These are phyloP conservation scores for Arachnomyces sp. DNA, from an alignment of 2,329 filamentous ascomycete species.

Conservation along the genomic window DNA sequence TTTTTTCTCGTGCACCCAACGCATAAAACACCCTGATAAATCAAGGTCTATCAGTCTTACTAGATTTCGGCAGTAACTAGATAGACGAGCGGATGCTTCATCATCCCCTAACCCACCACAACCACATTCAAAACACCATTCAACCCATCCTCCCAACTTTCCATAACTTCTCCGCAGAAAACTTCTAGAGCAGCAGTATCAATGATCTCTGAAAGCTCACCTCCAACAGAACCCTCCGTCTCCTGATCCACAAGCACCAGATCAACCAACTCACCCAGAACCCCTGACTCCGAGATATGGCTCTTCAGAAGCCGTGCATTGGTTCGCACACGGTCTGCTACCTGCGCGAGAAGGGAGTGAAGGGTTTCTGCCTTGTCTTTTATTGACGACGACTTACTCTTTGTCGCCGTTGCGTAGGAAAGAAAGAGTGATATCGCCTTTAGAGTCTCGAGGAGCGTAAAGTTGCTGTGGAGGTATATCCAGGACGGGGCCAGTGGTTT, in stretches of 20 bases:
- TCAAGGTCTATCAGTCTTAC: too few species aligned
- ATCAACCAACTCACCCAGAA: slow-evolving; percentile 36
- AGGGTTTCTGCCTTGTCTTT: slow-evolving; percentile 28
- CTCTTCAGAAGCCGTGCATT: slow-evolving; percentile 31
- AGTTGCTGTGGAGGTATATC: slow-evolving; percentile 33
- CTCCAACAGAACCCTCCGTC: slow-evolving; percentile 16
- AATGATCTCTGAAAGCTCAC: slow-evolving; percentile 27
- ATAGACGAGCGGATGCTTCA: too few species aligned
- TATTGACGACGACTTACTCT: slow-evolving; percentile 21
- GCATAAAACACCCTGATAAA: too few species aligned
- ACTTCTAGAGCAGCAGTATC: slow-evolving; percentile 34
- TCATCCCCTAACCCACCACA: slow-evolving; percentile 5
- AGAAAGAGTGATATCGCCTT: slow-evolving; percentile 31
- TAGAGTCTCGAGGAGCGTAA: slow-evolving; percentile 34
- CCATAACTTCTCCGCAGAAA: slow-evolving; percentile 38
- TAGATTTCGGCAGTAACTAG: too few species aligned
- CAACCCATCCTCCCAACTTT: slow-evolving; percentile 42
- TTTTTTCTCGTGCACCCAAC: too few species aligned
- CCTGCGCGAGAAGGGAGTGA: slow-evolving; percentile 17
- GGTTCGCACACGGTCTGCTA: slow-evolving; percentile 27
- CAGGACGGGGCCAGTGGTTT: slow-evolving; percentile 28
- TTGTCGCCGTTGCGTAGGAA: slow-evolving; percentile 23
- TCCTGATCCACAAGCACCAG: slow-evolving; percentile 20
- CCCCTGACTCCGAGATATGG: slow-evolving; percentile 31
- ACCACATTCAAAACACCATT: slow-evolving; percentile 27